phyloP scores from a whole-genome alignment of 1,284 basidiomycete species.

The Tilletia walkeri region DNA sequence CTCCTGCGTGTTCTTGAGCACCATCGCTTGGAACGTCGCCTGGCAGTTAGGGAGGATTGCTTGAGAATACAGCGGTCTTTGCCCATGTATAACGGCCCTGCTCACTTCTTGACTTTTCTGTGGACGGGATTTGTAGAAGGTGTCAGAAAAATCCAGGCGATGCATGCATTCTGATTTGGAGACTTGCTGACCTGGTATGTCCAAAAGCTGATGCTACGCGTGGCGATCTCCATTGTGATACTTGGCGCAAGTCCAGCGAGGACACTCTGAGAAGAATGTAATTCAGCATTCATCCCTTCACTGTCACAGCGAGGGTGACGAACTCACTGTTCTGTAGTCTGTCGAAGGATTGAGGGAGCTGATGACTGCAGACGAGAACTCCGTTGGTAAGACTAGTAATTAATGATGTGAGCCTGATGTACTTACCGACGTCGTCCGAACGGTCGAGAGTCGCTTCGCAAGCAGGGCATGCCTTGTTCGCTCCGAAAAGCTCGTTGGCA shows the following conservation, averaged over 20 bases:
- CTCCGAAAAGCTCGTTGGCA: constrained; percentile 32
- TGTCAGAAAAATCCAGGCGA: too few relatives aligned
- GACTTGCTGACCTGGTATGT: constrained; percentile 27
- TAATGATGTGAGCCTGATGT: constrained; percentile 17
- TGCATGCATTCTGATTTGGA: too few relatives aligned
- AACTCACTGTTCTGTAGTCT: constrained; percentile 27
- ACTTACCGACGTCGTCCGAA: constrained; percentile 24
- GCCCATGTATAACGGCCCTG: neutral
- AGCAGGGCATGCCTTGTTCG: constrained; percentile 31
- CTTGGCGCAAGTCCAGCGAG: constrained; percentile 32
- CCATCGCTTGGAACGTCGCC: constrained; percentile 27
- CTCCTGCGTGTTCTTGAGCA: constrained; percentile 32
- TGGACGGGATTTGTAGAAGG: too few relatives aligned
- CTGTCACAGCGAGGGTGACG: neutral
- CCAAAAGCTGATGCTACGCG: constrained; percentile 32
- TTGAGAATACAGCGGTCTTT: neutral
- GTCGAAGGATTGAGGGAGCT: constrained; percentile 30
- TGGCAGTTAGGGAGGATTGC: constrained; percentile 4
- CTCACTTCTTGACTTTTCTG: constrained; percentile 22
- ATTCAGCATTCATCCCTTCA: too few relatives aligned
- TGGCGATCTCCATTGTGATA: constrained; percentile 33
- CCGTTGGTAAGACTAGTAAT: neutral
- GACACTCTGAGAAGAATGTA: constrained; percentile 22
- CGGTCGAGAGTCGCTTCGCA: constrained; percentile 28
- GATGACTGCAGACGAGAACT: constrained; percentile 21